Base-by-base conservation (phyloP, 23 red algal genomes). In the Gracilaria vermiculophylla region DNA sequence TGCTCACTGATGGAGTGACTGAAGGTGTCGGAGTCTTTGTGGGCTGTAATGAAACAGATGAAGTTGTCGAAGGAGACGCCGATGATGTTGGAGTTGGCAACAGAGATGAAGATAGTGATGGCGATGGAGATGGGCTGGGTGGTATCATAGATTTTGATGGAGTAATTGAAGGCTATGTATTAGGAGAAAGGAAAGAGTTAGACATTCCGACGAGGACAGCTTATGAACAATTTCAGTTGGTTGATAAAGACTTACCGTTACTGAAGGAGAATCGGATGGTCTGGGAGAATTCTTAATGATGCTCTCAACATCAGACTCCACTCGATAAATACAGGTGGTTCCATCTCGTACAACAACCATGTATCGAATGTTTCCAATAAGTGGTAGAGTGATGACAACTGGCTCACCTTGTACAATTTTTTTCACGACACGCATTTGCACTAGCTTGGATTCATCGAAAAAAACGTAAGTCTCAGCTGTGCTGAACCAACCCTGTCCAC, bases 311-410 rank as follows among this genome's bases (percentile, higher is more conserved):
- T 88, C 84, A 17, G 54, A 49, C 45, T 88, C 69, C 14, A 88
- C 84, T 14, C 84, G 84, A 47, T 88, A 88, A 36, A 88, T 88
- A 33, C 84, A 88, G 0, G 84, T 88, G 70, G 52, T 76, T 41
- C 69, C 84, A 51, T 76, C 72, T 34, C 51, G 58, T 42, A 78
- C 84, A 1, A 69, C 66, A n/a, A 88, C 55, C 84, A 88, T 88
- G 57, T 88, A 88, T 41, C 84, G 84, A 88, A 88, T 88, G 28
- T 78, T 88, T 35, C 48, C 84, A 2, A 76, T 77, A 3, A 88
- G 53, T 27, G 84, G 84, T 23, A 88, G 27, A 9, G 69, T 77
- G 29, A 88, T 39, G 55, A 60, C 27, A 31, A 52, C 54, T 20
- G 84, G 84, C 9, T 62, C 45, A 11, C 37, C 69, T 24, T 58